These are phyloP conservation scores for Cercospora citrullina DNA, from an alignment of 2,329 filamentous ascomycete genomes.

Conservation along the genomic window DNA sequence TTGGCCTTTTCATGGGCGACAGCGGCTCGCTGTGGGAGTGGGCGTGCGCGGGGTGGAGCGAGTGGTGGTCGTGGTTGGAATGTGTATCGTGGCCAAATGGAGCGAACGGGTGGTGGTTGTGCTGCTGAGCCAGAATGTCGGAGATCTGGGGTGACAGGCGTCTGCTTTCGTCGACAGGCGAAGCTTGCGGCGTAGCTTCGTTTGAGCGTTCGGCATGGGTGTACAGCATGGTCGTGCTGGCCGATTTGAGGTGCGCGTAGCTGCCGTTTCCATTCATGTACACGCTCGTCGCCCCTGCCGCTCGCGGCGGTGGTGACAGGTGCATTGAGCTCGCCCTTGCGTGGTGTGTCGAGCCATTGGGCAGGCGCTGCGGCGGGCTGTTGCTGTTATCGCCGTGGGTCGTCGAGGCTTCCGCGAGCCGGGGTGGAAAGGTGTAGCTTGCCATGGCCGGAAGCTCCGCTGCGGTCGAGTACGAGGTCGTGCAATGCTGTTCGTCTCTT, in stretches of 20 bases:
- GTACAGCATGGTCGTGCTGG: slow-evolving; percentile 30
- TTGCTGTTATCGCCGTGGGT: slow-evolving; percentile 19
- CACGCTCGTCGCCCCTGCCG: not conserved
- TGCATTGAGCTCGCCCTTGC: slow-evolving; percentile 27
- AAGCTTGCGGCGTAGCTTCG: slow-evolving; percentile 34
- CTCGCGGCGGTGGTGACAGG: not conserved
- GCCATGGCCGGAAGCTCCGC: slow-evolving; percentile 2
- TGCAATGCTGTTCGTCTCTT: not conserved
- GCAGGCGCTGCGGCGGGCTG: slow-evolving; percentile 23
- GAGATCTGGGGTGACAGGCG: slow-evolving; percentile 4
- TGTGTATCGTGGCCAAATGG: slow-evolving; percentile 13
- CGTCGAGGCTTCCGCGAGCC: slow-evolving; percentile 3
- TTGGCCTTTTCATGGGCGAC: slow-evolving; percentile 34
- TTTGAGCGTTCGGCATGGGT: slow-evolving; percentile 35
- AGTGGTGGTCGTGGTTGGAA: slow-evolving; percentile 21
- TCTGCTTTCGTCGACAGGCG: slow-evolving; percentile 23
- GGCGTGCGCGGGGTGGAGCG: slow-evolving; percentile 32
- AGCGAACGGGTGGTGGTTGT: slow-evolving; percentile 15
- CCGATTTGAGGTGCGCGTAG: slow-evolving; percentile 21
- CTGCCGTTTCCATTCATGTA: slow-evolving; percentile 13
- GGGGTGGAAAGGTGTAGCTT: slow-evolving; percentile 43
- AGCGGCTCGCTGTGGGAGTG: not conserved
- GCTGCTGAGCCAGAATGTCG: slow-evolving; percentile 28
- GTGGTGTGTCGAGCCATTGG: slow-evolving; percentile 22
- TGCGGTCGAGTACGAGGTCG: not conserved